phyloP scores from a whole-genome alignment of 305 asterid genomes.

The Solanum chacoense region DNA sequence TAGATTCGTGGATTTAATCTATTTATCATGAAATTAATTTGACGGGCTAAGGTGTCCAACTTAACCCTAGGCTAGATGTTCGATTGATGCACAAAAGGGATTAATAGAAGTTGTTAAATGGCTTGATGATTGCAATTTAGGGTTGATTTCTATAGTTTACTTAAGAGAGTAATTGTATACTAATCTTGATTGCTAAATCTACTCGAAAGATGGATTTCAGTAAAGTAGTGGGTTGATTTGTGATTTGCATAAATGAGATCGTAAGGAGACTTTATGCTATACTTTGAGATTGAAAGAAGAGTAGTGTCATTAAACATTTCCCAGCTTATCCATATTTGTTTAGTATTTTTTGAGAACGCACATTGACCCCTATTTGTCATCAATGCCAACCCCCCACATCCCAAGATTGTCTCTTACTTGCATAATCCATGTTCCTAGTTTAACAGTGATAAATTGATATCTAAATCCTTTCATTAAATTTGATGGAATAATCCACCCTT shows the following conservation, averaged over 20 bases:
- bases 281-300: not conserved
- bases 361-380: not conserved
- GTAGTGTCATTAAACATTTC: not conserved
- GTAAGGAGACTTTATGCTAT: not conserved
- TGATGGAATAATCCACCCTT: not conserved
- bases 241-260: not conserved
- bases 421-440: not conserved
- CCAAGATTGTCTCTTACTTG: not conserved
- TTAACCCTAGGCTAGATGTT: not conserved
- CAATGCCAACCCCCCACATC: not conserved
- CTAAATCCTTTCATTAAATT: not conserved
- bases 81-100: not conserved
- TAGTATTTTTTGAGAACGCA: not conserved
- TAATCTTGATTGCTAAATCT: not conserved
- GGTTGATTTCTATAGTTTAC: not conserved
- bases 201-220: not conserved
- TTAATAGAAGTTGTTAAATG: not conserved
- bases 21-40: too few species aligned
- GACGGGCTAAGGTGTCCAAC: not conserved
- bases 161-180: not conserved
- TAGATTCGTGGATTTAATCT: too few species aligned
- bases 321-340: not conserved
- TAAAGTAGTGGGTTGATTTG: not conserved
- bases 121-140: not conserved
- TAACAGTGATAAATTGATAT: not conserved